Evolutionary conservation across 139 green algal genomes (phyloP).

Genomic region (Mesotaenium endlicherianum): DNA sequence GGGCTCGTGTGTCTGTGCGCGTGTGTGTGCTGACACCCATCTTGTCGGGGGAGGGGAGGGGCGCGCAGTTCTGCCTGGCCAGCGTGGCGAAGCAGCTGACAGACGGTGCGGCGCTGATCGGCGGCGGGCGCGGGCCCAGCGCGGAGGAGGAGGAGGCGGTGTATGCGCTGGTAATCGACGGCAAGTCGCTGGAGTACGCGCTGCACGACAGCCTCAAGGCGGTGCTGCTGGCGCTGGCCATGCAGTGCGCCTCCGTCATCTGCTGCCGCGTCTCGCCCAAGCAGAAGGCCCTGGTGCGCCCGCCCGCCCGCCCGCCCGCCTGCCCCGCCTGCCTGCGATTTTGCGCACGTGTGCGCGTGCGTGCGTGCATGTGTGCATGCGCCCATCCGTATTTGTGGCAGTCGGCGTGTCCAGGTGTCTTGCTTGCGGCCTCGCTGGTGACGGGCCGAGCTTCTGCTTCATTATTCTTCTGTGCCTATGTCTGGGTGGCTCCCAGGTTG

Average conservation of each 20-base stretch:
- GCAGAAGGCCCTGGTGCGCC: conserved; percentile 59
- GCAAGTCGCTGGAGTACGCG: conserved; percentile 31
- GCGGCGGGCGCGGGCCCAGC: neutral
- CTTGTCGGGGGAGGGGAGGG: no score
- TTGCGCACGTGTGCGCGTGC: neutral
- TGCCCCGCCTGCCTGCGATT: no score
- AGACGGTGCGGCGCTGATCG: conserved; percentile 20
- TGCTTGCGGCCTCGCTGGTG: neutral
- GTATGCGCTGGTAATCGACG: conserved; percentile 54
- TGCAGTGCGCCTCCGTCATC: conserved; percentile 69
- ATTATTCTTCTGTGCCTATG: no score
- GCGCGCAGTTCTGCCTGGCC: conserved; percentile 3
- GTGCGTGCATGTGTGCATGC: neutral
- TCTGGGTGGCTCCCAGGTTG: no score
- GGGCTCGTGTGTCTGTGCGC: neutral
- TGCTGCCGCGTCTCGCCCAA: conserved; percentile 72
- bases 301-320: no score
- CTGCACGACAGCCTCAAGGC: conserved; percentile 19
- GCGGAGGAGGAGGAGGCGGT: conserved; percentile 4
- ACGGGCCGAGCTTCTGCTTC: no score
- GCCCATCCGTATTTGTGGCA: neutral
- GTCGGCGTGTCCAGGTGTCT: neutral
- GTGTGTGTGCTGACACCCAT: conserved; percentile 12
- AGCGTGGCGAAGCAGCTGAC: conserved; percentile 12
- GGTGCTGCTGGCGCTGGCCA: conserved; percentile 64